These are phyloP conservation scores for Solanum bulbocastanum DNA, from an alignment of 257 asterid species.

Conservation along the genomic window DNA sequence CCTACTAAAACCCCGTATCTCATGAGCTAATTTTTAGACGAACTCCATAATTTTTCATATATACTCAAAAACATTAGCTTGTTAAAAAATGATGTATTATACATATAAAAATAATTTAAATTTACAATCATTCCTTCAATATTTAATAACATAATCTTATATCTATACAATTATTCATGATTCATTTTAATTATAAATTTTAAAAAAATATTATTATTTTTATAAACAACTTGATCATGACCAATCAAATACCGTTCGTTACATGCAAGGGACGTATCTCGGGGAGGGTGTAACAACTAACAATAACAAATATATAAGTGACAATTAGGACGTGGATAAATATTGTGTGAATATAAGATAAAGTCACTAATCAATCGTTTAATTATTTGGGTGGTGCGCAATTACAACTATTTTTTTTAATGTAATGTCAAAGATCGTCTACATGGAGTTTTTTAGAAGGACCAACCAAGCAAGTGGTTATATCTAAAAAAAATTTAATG, in stretches of 20 bases:
- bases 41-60: neutral
- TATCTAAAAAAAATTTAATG: neutral
- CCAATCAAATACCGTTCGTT: neutral
- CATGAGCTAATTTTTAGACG: neutral
- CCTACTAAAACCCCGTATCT: no score
- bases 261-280: neutral
- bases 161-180: neutral
- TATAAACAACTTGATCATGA: neutral
- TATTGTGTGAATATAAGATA: neutral
- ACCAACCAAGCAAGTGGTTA: neutral
- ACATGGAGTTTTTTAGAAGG: neutral
- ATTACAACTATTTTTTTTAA: neutral
- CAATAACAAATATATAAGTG: neutral
- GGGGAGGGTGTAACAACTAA: neutral
- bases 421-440: neutral
- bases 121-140: neutral
- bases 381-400: neutral
- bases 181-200: neutral
- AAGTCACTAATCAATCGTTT: neutral
- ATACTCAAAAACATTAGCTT: neutral
- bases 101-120: neutral
- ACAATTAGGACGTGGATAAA: neutral
- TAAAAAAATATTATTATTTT: neutral
- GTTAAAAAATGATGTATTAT: neutral
- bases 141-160: neutral